Evolutionary conservation across 2,329 filamentous ascomycete species (phyloP).

Genomic region (Sclerotinia borealis): DNA sequence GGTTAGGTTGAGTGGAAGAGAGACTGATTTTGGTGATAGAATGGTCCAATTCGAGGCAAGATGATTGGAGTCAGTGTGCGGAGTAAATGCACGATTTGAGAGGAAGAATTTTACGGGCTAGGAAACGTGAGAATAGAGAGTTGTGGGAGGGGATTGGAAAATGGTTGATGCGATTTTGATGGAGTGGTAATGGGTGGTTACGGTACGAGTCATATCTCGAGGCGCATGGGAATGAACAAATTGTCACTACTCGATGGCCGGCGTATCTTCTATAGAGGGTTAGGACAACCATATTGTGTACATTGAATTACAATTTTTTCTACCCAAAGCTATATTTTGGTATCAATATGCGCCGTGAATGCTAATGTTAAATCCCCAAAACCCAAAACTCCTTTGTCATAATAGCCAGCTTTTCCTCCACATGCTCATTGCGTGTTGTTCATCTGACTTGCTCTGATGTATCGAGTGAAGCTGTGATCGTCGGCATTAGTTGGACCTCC

Average conservation of each 20-base stretch:
- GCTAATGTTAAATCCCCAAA: conserved; percentile 27
- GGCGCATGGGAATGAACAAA: conserved; percentile 12
- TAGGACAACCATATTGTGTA: not conserved
- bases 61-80: conserved; percentile 38
- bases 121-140: not conserved
- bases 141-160: not conserved
- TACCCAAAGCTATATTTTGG: not conserved
- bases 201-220: conserved; percentile 10
- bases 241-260: conserved; percentile 3
- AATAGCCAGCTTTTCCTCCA: conserved; percentile 12
- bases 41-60: conserved; percentile 99
- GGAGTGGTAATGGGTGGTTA: not conserved
- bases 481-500: conserved; percentile 33
- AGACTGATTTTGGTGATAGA: conserved; percentile 41
- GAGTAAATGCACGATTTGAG: not conserved
- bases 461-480: conserved; percentile 33
- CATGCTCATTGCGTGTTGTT: conserved; percentile 17
- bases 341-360: conserved; percentile 14
- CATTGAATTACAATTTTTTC: conserved; percentile 1
- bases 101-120: not conserved
- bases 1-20: not conserved
- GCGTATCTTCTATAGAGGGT: not conserved
- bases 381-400: conserved; percentile 14
- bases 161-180: not conserved
- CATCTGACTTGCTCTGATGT: conserved; percentile 32